A percentile compares a stretch with the other conserved stretches of the same genome.
Conservation (phyloP, 2,329 filamentous ascomycete species). For the Ceratocystis colombiana region DNA sequence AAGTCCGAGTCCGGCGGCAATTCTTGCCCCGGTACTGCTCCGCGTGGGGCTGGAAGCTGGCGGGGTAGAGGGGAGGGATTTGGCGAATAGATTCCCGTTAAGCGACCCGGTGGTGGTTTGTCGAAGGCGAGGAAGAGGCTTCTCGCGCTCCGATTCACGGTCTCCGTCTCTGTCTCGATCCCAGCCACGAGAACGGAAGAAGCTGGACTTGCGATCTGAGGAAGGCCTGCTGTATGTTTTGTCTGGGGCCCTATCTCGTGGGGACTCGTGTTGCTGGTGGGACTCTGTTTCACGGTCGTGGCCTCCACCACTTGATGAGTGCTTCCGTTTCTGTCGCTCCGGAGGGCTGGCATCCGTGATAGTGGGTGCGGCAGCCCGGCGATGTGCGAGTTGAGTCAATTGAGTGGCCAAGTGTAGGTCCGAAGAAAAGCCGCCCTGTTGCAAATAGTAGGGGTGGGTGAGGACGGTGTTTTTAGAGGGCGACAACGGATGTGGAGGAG, state of each 20-base stretch:
- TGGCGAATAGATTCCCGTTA: slow-evolving; percentile 21
- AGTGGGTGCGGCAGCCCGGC: slow-evolving; percentile 17
- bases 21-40: slow-evolving; percentile 19
- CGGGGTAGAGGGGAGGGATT: slow-evolving; percentile 17
- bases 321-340: slow-evolving; percentile 11
- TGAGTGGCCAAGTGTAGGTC: slow-evolving; percentile 24
- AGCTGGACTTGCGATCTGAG: slow-evolving; percentile 15
- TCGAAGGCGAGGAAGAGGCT: slow-evolving; percentile 24
- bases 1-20: slow-evolving; percentile 18
- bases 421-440: slow-evolving; percentile 23
- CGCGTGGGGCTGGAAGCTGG: slow-evolving; percentile 18
- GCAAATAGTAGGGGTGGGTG: slow-evolving; percentile 22
- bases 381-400: slow-evolving; percentile 21
- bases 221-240: background rate
- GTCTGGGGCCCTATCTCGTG: background rate
- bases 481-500: background rate
- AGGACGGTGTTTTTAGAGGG: slow-evolving; percentile 16
- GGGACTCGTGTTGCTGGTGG: background rate
- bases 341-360: slow-evolving; percentile 22
- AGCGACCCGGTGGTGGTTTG: slow-evolving; percentile 21
- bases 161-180: slow-evolving; percentile 13
- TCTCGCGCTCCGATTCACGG: slow-evolving; percentile 22
- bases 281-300: background rate
- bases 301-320: slow-evolving; percentile 4
- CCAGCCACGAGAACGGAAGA: slow-evolving; percentile 17